These are phyloP conservation scores for Didymella exigua DNA, from an alignment of 2,329 filamentous ascomycete species.

Conservation along the genomic window DNA sequence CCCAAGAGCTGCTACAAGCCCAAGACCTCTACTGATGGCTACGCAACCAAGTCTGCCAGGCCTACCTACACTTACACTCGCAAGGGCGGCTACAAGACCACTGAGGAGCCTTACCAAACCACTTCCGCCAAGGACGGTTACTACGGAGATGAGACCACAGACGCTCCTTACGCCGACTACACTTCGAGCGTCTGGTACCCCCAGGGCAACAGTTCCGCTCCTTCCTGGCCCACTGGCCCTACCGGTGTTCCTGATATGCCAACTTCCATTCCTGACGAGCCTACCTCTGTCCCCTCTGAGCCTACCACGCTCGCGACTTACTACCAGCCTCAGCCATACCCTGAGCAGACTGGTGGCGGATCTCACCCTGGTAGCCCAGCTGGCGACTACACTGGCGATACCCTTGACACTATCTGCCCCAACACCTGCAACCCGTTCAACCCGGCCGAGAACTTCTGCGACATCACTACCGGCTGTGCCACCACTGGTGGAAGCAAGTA, in stretches of 20 bases:
- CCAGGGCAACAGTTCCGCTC: constrained; percentile 1
- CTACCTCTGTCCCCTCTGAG: constrained; percentile 4
- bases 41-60: constrained; percentile 2
- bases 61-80: constrained; percentile 8
- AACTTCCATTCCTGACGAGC: neutral
- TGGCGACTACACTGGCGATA: constrained; percentile 26
- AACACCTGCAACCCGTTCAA: constrained; percentile 34
- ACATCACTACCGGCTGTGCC: constrained; percentile 29
- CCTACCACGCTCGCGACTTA: constrained; percentile 7
- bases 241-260: neutral
- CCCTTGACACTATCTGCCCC: constrained; percentile 28
- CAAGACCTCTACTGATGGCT: neutral
- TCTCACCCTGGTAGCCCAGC: constrained; percentile 10
- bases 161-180: constrained; percentile 2
- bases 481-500: constrained; percentile 32
- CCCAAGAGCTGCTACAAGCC: constrained; percentile 18
- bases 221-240: neutral
- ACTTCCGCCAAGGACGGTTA: neutral
- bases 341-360: neutral
- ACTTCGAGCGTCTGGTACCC: constrained; percentile 1
- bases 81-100: constrained; percentile 5
- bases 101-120: neutral
- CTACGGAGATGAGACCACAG: neutral
- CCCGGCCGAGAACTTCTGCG: constrained; percentile 33
- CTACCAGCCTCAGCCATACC: constrained; percentile 5